Conservation (phyloP, 345 rosid genomes). For the Sapria himalayana region DNA sequence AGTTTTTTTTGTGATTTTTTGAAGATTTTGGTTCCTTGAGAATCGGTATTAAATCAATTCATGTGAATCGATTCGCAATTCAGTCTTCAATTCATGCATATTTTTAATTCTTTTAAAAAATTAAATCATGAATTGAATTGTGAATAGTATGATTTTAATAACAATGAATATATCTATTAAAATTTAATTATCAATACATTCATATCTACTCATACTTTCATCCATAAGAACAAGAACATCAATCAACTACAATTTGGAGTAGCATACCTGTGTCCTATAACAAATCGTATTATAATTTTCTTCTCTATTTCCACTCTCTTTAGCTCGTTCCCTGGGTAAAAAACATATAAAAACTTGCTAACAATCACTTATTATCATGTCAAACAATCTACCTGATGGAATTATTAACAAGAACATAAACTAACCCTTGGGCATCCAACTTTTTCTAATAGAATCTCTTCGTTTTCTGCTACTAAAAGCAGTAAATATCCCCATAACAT, state of each 20-base stretch:
- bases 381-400: background rate
- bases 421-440: conserved; percentile 66
- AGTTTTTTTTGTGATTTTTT: too few relatives aligned
- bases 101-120: too few relatives aligned
- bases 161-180: conserved; percentile 6
- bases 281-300: conserved; percentile 42
- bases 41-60: too few relatives aligned
- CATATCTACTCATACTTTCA: conserved; percentile 1
- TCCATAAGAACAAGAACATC: background rate
- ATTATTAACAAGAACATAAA: background rate
- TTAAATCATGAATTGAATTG: too few relatives aligned
- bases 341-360: conserved; percentile 9
- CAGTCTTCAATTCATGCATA: too few relatives aligned
- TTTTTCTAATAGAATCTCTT: conserved; percentile 56
- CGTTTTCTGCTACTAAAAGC: conserved; percentile 72
- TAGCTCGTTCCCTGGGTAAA: conserved; percentile 30
- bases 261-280: conserved; percentile 43
- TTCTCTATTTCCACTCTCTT: conserved; percentile 50
- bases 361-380: conserved; percentile 2
- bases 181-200: background rate
- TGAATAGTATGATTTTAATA: too few relatives aligned
- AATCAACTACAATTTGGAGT: conserved; percentile 4
- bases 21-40: too few relatives aligned
- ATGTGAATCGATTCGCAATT: too few relatives aligned
- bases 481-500: conserved; percentile 66